These are phyloP conservation scores for Quercus tomentella DNA, from an alignment of 331 rosid species.

Conservation along the genomic window DNA sequence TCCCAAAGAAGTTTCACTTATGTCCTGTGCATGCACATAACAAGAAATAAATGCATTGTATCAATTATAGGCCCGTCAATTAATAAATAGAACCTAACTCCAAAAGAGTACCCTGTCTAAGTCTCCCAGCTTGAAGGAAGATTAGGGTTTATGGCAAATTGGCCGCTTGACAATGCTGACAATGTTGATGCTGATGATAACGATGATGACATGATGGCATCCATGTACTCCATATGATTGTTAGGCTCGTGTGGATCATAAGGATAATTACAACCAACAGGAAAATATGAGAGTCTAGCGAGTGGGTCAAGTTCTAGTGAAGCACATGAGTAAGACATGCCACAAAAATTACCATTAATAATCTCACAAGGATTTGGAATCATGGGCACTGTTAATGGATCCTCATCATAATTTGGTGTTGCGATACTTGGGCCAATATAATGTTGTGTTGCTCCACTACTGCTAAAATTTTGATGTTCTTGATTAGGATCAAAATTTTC, in stretches of 20 bases:
- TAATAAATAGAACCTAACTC: not conserved
- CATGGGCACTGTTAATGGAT: slow-evolving; percentile 20
- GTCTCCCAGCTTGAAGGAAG: slow-evolving; percentile 35
- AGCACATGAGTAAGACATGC: slow-evolving; percentile 26
- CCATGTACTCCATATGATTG: slow-evolving; percentile 54
- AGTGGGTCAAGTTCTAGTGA: slow-evolving; percentile 37
- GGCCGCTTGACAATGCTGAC: slow-evolving; percentile 34
- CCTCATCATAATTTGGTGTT: slow-evolving; percentile 17
- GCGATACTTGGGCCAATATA: slow-evolving; percentile 23
- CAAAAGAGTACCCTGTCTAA: slow-evolving; percentile 3
- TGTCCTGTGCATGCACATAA: slow-evolving; percentile 24
- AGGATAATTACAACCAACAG: slow-evolving; percentile 11
- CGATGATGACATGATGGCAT: slow-evolving; percentile 37
- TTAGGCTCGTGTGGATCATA: slow-evolving; percentile 26
- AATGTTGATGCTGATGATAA: slow-evolving; percentile 29
- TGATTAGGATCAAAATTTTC: slow-evolving; percentile 27
- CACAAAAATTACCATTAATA: slow-evolving; percentile 28
- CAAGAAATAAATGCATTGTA: slow-evolving; percentile 27
- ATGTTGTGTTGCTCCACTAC: slow-evolving; percentile 6
- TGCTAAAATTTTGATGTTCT: slow-evolving; percentile 28
- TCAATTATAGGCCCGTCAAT: slow-evolving; percentile 10
- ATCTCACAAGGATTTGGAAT: slow-evolving; percentile 39
- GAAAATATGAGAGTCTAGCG: slow-evolving; percentile 20
- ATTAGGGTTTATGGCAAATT: slow-evolving; percentile 30
- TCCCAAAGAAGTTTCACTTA: slow-evolving; percentile 22